Percentiles rank a stretch among this genome's conserved stretches.
Evolutionary conservation across 2,329 filamentous ascomycete species (phyloP).

Genomic region (Cryphonectria nitschkei): DNA sequence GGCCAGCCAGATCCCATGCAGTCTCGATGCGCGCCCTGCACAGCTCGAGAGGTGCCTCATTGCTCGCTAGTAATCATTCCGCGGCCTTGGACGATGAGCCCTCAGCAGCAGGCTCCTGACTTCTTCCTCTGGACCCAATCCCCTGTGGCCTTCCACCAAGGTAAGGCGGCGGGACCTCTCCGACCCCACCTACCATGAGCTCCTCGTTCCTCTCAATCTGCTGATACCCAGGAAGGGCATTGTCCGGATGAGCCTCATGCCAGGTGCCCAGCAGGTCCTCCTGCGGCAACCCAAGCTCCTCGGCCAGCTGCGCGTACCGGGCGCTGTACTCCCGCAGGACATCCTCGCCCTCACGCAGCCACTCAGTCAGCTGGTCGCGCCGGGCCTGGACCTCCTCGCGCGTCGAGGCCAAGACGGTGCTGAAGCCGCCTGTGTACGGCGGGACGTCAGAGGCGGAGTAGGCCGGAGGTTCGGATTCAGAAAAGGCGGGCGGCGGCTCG

Average conservation of each 20-base stretch:
- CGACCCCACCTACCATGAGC: constrained; percentile 38
- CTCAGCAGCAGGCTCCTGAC: background rate
- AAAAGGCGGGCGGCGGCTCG: constrained; percentile 18
- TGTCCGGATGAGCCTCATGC: constrained; percentile 38
- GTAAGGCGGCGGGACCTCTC: constrained; percentile 39
- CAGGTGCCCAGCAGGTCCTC: constrained; percentile 39
- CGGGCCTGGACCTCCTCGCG: constrained; percentile 36
- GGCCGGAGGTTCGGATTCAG: constrained; percentile 33
- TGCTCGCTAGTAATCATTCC: background rate
- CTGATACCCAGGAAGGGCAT: constrained; percentile 37
- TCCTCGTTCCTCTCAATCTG: constrained; percentile 37
- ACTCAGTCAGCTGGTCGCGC: constrained; percentile 36
- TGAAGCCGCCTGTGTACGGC: constrained; percentile 34
- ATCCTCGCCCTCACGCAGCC: constrained; percentile 37
- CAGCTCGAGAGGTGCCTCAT: background rate
- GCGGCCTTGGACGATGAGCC: constrained; percentile 10
- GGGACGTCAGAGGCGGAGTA: constrained; percentile 37
- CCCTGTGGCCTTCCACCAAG: constrained; percentile 29
- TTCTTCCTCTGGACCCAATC: background rate
- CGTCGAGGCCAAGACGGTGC: constrained; percentile 33
- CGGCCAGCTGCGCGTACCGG: constrained; percentile 36
- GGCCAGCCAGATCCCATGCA: background rate
- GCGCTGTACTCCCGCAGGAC: constrained; percentile 38
- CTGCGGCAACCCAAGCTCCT: constrained; percentile 34
- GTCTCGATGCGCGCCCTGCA: background rate